A percentile compares a stretch with the other conserved stretches of the same genome.
These are phyloP conservation scores for Globisporangium paroecandrum DNA, from an alignment of 352 stramenopile species.

Conservation along the genomic window DNA sequence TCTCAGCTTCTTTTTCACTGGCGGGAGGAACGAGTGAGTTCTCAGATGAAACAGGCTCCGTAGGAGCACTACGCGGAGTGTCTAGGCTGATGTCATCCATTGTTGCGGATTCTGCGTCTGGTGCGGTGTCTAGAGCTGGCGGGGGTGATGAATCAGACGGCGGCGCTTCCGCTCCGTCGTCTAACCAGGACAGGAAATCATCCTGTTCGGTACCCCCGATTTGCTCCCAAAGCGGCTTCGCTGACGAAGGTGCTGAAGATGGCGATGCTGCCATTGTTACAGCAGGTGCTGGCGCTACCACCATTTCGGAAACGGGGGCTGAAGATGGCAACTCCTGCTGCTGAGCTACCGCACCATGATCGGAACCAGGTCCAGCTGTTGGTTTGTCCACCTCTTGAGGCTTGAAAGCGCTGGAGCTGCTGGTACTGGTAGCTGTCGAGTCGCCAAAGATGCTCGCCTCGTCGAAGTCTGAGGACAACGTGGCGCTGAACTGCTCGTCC, in stretches of 20 bases:
- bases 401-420: not conserved
- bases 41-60: not conserved
- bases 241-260: slow-evolving; percentile 2
- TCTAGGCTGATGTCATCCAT: slow-evolving; percentile 22
- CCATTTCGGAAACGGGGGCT: slow-evolving; percentile 5
- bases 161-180: slow-evolving; percentile 32
- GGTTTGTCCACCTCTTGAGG: slow-evolving; percentile 1
- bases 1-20: not conserved
- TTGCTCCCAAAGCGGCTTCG: slow-evolving; percentile 23
- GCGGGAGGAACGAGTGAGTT: not conserved
- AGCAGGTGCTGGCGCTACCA: not conserved
- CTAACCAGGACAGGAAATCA: slow-evolving; percentile 81
- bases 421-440: not conserved
- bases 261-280: not conserved
- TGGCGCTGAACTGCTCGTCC: slow-evolving; percentile 42
- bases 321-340: not conserved
- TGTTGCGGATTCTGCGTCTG: not conserved
- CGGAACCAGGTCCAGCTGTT: not conserved
- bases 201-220: slow-evolving; percentile 38
- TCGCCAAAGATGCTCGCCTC: slow-evolving; percentile 55
- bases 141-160: not conserved
- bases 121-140: not conserved
- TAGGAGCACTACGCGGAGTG: not conserved
- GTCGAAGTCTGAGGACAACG: slow-evolving; percentile 43
- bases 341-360: slow-evolving; percentile 1